Percentiles rank a stretch among this genome's conserved stretches.
These are phyloP conservation scores for Fimicolochytrium jonesii DNA, from an alignment of 192 early-diverging fungal genomes.

Conservation along the genomic window DNA sequence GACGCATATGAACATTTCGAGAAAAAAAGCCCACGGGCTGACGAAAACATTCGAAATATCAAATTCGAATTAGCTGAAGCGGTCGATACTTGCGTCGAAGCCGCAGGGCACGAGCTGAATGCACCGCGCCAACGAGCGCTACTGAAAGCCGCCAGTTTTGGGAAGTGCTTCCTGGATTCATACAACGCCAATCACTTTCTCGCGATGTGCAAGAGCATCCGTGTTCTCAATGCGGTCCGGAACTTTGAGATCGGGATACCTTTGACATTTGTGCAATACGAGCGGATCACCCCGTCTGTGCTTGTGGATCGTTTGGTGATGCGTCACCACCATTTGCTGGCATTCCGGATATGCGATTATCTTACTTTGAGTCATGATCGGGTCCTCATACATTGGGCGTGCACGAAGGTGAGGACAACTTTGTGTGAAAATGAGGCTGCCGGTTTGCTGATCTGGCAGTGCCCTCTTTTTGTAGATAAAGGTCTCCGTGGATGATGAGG, in stretches of 20 bases:
- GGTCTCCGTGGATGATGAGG: constrained; percentile 78
- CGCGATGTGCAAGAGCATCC: constrained; percentile 76
- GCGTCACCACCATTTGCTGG: constrained; percentile 81
- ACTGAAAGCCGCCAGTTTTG: constrained; percentile 86
- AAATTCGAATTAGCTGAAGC: constrained; percentile 74
- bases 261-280: constrained; percentile 78
- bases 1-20: constrained; percentile 53
- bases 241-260: constrained; percentile 85
- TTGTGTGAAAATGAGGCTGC: background rate
- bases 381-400: constrained; percentile 94
- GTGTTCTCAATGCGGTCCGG: constrained; percentile 87
- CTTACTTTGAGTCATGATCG: constrained; percentile 72
- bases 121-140: constrained; percentile 75
- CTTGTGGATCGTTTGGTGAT: constrained; percentile 80
- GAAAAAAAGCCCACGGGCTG: constrained; percentile 78
- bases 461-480: constrained; percentile 58
- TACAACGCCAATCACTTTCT: constrained; percentile 85
- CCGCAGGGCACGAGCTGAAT: constrained; percentile 83
- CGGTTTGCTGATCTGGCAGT: background rate
- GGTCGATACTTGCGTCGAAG: constrained; percentile 87
- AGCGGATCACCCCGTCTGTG: constrained; percentile 70
- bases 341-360: constrained; percentile 79
- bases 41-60: constrained; percentile 92
- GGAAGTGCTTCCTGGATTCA: constrained; percentile 84
- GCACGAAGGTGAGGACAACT: constrained; percentile 92